These are phyloP conservation scores for Albatrellus ellisii DNA, from an alignment of 768 basidiomycete genomes.

Conservation along the genomic window DNA sequence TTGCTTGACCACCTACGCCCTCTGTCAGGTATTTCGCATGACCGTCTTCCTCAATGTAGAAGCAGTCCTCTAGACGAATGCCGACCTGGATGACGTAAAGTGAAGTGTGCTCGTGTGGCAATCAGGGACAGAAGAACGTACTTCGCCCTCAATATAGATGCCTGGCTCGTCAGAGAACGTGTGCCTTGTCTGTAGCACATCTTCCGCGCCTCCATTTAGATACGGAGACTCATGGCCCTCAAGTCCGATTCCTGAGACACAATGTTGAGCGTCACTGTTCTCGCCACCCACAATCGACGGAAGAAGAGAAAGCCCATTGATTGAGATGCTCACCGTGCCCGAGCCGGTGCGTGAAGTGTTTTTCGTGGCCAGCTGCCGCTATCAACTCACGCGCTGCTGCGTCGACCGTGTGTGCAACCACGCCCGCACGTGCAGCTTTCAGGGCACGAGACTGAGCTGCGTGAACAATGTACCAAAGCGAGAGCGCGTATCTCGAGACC, in stretches of 20 bases:
- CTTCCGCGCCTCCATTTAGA: conserved; percentile 54
- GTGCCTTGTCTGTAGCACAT: conserved; percentile 46
- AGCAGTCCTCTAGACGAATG: conserved; percentile 76
- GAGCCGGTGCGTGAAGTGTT: conserved; percentile 69
- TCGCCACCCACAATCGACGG: not conserved
- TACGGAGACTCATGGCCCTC: conserved; percentile 79
- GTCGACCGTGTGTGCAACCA: conserved; percentile 44
- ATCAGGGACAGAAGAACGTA: conserved; percentile 15
- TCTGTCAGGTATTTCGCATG: conserved; percentile 45
- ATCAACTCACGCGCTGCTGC: conserved; percentile 44
- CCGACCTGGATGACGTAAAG: conserved; percentile 39
- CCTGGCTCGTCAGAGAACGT: conserved; percentile 79
- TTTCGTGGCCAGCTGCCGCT: conserved; percentile 26
- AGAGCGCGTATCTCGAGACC: conserved; percentile 27
- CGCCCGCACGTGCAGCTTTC: conserved; percentile 31
- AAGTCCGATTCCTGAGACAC: conserved; percentile 56
- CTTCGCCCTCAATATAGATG: conserved; percentile 58
- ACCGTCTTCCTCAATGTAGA: conserved; percentile 45
- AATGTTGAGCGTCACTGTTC: not conserved
- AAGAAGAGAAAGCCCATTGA: not conserved
- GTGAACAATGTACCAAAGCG: conserved; percentile 54
- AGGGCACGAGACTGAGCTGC: conserved; percentile 49
- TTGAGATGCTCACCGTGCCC: conserved; percentile 46
- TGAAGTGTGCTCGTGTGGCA: not conserved
- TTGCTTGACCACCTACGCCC: conserved; percentile 47